phyloP scores from a whole-genome alignment of 2,329 filamentous ascomycete species.

The Orbilia brochopaga region DNA sequence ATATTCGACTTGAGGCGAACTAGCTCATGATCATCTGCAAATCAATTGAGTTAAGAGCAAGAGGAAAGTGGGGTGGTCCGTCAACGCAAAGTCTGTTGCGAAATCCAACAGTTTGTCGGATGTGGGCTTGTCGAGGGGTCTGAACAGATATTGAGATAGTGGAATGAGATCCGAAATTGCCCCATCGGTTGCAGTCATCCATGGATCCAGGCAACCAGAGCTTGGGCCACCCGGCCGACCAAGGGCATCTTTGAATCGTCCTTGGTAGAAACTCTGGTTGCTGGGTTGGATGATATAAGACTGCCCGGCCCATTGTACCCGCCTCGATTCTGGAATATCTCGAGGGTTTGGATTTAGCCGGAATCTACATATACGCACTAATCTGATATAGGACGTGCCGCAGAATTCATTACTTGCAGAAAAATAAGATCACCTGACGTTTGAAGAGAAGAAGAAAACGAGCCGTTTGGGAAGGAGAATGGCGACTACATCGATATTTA shows the following conservation, averaged over 20 bases:
- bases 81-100: neutral
- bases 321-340: neutral
- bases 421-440: slow-evolving; percentile 41
- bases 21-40: neutral
- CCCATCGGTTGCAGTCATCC: slow-evolving; percentile 5
- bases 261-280: neutral
- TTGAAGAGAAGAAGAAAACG: neutral
- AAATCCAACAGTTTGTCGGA: neutral
- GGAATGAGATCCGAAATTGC: neutral
- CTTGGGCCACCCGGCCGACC: neutral
- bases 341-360: slow-evolving; percentile 22
- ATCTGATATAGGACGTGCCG: slow-evolving; percentile 25
- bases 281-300: neutral
- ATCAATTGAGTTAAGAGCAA: neutral
- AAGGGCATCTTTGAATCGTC: neutral
- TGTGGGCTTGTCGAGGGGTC: no score
- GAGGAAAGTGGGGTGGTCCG: neutral
- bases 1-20: neutral
- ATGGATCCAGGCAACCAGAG: slow-evolving; percentile 3
- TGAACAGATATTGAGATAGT: neutral
- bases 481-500: no score
- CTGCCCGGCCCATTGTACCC: neutral
- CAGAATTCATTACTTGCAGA: neutral
- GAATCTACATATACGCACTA: slow-evolving; percentile 7
- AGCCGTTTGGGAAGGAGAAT: neutral